A percentile compares a stretch with the other conserved stretches of the same genome.
These are phyloP conservation scores for Taphrina deformans DNA, from an alignment of 1,139 yeast genomes.

Conservation along the genomic window DNA sequence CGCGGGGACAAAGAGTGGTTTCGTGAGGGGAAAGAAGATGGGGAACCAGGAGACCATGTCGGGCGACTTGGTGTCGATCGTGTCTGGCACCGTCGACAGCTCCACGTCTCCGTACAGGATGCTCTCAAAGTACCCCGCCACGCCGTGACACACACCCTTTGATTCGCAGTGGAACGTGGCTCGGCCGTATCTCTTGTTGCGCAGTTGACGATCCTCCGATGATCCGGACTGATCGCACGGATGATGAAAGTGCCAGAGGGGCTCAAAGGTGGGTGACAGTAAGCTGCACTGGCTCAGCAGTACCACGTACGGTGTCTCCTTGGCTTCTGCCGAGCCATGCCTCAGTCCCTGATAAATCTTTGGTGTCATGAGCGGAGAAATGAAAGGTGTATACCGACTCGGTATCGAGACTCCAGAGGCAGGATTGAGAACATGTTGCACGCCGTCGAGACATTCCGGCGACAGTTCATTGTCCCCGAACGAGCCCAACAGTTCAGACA, in stretches of 20 bases:
- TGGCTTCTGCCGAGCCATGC: slow-evolving; percentile 40
- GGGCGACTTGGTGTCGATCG: slow-evolving; percentile 52
- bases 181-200: slow-evolving; percentile 45
- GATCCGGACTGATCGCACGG: slow-evolving; percentile 43
- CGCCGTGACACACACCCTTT: slow-evolving; percentile 64
- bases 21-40: slow-evolving; percentile 60
- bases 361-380: slow-evolving; percentile 69
- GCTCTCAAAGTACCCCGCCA: slow-evolving; percentile 74
- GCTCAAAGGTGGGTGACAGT: slow-evolving; percentile 47
- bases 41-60: slow-evolving; percentile 72
- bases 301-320: slow-evolving; percentile 62
- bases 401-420: slow-evolving; percentile 61
- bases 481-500: slow-evolving; percentile 83
- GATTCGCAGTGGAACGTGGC: slow-evolving; percentile 49
- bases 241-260: slow-evolving; percentile 58
- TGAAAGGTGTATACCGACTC: slow-evolving; percentile 55
- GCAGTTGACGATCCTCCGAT: slow-evolving; percentile 37
- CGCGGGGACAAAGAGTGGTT: slow-evolving; percentile 55
- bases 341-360: slow-evolving; percentile 48
- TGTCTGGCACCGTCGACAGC: slow-evolving; percentile 58
- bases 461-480: slow-evolving; percentile 88
- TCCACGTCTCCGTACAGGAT: slow-evolving; percentile 59
- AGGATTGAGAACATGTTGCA: slow-evolving; percentile 43
- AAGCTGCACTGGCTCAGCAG: slow-evolving; percentile 54
- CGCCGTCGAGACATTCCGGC: slow-evolving; percentile 66